These are phyloP conservation scores for Penicillium canescens DNA, from an alignment of 495 filamentous ascomycete genomes.

Conservation along the genomic window DNA sequence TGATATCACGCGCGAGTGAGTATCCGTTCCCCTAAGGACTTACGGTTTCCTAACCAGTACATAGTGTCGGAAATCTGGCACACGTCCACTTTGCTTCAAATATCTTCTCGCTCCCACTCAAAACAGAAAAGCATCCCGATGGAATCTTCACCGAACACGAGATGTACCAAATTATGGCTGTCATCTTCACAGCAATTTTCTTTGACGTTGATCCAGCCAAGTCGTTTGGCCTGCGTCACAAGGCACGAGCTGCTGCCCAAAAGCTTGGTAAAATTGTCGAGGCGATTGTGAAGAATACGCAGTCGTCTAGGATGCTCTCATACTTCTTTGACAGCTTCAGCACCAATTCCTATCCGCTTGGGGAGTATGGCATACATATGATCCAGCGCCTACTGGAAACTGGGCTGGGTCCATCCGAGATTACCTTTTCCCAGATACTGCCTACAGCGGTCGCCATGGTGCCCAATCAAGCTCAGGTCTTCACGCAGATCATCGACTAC, in stretches of 20 bases:
- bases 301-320: conserved; percentile 43
- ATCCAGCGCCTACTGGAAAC: conserved; percentile 68
- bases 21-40: no score
- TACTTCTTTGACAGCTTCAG: conserved; percentile 59
- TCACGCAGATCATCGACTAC: conserved; percentile 78
- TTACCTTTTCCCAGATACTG: conserved; percentile 72
- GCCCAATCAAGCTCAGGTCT: conserved; percentile 70
- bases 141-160: conserved; percentile 79
- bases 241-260: conserved; percentile 59
- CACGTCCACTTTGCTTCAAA: conserved; percentile 71
- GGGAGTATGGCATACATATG: conserved; percentile 67
- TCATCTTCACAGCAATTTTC: conserved; percentile 61
- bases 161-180: conserved; percentile 69
- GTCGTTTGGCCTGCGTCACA: conserved; percentile 58
- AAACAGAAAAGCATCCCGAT: conserved; percentile 64
- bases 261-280: conserved; percentile 64
- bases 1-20: conserved; percentile 68
- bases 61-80: conserved; percentile 64
- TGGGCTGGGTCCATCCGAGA: conserved; percentile 63
- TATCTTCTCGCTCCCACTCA: conserved; percentile 73
- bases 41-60: no score
- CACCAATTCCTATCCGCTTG: conserved; percentile 53
- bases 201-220: conserved; percentile 55
- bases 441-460: conserved; percentile 62
- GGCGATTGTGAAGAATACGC: conserved; percentile 62